Evolutionary conservation across 2,329 filamentous ascomycete species (phyloP), one percentile per base, ranked within the genome.

Genomic region (Sporothrix sp.): DNA sequence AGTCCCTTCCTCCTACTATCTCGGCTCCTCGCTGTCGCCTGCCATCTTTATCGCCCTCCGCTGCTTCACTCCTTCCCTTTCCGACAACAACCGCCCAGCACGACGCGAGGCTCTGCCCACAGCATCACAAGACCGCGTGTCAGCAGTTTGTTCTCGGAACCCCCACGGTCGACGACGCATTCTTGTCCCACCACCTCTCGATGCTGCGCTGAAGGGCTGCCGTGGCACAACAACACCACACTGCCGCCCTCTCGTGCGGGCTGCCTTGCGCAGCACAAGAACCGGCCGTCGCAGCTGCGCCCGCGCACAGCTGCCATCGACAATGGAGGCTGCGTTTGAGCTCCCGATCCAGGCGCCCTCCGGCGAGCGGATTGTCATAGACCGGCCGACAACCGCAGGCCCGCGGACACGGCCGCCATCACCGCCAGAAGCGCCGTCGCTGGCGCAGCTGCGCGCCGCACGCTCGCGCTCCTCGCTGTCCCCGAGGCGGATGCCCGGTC

Each of bases 301-400:
- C 36, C 30, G 44, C 9, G 18, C 20, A 14, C 36, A 14, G 20
- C 43, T 3, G 30, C 13, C 14, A 25, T 45, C 43, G 43, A 45
- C 43, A 14, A 45, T 62, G 61, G 59, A 61, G 50, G 54, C 52
- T 7, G 21, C 55, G 1, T 50, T 58, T 48, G 60, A 58, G 39
- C 58, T 59, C 18, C 52, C 57, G 3, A 55, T 57, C 20, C 54
- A 52, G 52, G 50, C 50, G 18, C 51, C 58, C 27, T 45, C 56
- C 38, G 52, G 37, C 36, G 48, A 49, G 37, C 14, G 33, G 21
- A 47, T 38, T 7, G 23, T 40, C 21, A 44, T 48, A 46, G 52
- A 51, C 44, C 39, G 52, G 48, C 33, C 46, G 16, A 18, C 50
- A 23, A 16, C 32, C 9, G 38, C 43, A 27, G 44, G 33, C 10